Base-by-base conservation (phyloP, 176 grass and related monocot genomes). In the Rhynchospora breviuscula region DNA sequence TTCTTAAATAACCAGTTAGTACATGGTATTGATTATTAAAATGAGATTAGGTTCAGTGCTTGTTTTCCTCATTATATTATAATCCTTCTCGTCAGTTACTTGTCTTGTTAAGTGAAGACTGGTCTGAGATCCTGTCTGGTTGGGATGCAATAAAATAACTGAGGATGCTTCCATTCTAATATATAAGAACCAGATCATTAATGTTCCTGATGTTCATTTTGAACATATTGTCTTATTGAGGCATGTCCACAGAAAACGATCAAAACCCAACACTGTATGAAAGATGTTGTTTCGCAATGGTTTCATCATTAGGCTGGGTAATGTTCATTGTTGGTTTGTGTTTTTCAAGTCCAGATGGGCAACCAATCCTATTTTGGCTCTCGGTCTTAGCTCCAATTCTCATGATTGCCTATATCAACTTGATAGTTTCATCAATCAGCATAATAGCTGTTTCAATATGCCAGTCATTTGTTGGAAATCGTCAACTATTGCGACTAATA, bases 281-380 rank as follows among this genome's bases (percentile, higher is more conserved):
- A 48, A 72, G 68, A 19, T 72, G 68, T 49, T 72, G 68, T 72
- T 72, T 72, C 17, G 68, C 68, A 7, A 47, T 48, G 43, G 68
- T 72, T 48, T 72, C 68, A 22, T 72, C 68, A 11, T 21, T 72
- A 72, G 68, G 68, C 43, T 72, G 68, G 68, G 35, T 72, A 22
- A 72, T 72, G 44, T 49, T 72, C 68, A 72, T 72, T 8, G 2
- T 48, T 22, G 68, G 68, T 48, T 1, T 6, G 44, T 48, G 43
- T 18, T 48, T 72, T 17, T 72, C 45, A 19, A 72, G 68, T 72
- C 68, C 9, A 18, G 68, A 72, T 18, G 0, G 1, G 44, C 14
- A 48, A 10, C 68, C 68, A 1, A 72, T 72, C 68, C 63, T 65
- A 13, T 65, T 65, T 31, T 65, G 63, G 63, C 23, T 65, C 63